Evolutionary conservation across 2,329 filamentous ascomycete genomes (phyloP).

Genomic region (Didymella exigua): DNA sequence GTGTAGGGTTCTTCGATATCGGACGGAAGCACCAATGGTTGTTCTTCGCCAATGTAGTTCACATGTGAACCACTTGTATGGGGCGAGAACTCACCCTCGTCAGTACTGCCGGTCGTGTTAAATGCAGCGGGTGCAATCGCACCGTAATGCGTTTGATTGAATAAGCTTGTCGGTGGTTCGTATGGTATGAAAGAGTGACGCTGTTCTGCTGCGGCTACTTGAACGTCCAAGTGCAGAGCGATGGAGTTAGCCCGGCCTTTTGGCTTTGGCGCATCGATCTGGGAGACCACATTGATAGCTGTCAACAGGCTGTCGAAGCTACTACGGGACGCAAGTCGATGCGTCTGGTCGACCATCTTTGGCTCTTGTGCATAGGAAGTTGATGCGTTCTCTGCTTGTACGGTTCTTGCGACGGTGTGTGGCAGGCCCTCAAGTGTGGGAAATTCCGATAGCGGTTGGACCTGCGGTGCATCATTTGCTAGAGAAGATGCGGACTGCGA

Average conservation of each 20-base stretch:
- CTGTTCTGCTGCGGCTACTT: constrained; percentile 27
- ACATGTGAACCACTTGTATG: not conserved
- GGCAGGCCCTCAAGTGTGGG: constrained; percentile 24
- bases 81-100: too few species aligned
- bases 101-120: not conserved
- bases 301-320: constrained; percentile 30
- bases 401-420: constrained; percentile 11
- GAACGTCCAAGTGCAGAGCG: constrained; percentile 28
- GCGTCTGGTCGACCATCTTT: constrained; percentile 6
- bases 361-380: not conserved
- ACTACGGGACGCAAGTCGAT: constrained; percentile 13
- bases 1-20: not conserved
- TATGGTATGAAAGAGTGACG: not conserved
- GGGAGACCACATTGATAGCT: constrained; percentile 33
- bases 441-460: constrained; percentile 16
- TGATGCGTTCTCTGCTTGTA: not conserved
- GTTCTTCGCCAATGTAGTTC: not conserved
- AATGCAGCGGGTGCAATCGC: not conserved
- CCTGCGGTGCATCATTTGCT: not conserved
- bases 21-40: not conserved
- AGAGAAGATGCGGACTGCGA: not conserved
- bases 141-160: not conserved
- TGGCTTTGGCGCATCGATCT: constrained; percentile 34
- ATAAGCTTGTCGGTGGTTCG: not conserved
- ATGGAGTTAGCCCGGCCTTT: constrained; percentile 32